A percentile compares a stretch with the other conserved stretches of the same genome.
Conservation (phyloP, 352 stramenopile species). For the Phytopythium ostracodes region DNA sequence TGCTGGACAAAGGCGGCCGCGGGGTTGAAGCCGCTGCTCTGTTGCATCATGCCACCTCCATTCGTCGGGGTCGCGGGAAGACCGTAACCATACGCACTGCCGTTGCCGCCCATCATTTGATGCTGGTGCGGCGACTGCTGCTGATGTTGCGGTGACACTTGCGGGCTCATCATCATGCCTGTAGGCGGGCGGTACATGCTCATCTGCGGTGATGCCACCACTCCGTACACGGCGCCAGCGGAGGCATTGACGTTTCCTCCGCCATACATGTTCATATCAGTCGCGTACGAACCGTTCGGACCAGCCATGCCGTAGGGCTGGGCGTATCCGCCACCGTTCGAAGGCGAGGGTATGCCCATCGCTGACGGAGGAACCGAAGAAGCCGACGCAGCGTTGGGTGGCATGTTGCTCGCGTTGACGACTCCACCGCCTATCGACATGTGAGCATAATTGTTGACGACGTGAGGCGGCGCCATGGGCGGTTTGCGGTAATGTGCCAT, state of each 20-base stretch:
- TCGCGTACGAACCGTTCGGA: conserved; percentile 12
- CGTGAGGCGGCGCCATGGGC: conserved; percentile 25
- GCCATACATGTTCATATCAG: conserved; percentile 48
- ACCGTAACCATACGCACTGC: conserved; percentile 26
- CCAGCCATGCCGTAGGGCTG: conserved; percentile 12
- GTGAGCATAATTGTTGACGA: conserved; percentile 40
- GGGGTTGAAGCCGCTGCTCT: conserved; percentile 22
- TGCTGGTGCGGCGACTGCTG: conserved; percentile 26
- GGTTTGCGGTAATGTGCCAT: conserved; percentile 49
- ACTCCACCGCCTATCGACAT: conserved; percentile 3
- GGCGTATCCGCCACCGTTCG: conserved; percentile 1
- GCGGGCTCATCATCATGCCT: conserved; percentile 22
- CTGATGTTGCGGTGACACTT: conserved; percentile 22
- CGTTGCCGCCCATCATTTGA: conserved; percentile 16
- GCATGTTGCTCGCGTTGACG: conserved; percentile 1
- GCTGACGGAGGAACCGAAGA: not conserved
- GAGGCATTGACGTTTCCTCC: conserved; percentile 10
- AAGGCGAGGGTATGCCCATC: conserved; percentile 5
- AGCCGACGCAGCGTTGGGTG: not conserved
- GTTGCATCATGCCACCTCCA: conserved; percentile 17
- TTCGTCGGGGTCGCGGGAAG: conserved; percentile 13
- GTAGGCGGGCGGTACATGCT: conserved; percentile 22
- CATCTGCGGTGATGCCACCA: conserved; percentile 20
- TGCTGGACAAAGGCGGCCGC: conserved; percentile 32
- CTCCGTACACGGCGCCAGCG: conserved; percentile 22